A percentile compares a stretch with the other conserved stretches of the same genome.
phyloP scores from a whole-genome alignment of 345 rosid genomes.

The Cardamine occulta region DNA sequence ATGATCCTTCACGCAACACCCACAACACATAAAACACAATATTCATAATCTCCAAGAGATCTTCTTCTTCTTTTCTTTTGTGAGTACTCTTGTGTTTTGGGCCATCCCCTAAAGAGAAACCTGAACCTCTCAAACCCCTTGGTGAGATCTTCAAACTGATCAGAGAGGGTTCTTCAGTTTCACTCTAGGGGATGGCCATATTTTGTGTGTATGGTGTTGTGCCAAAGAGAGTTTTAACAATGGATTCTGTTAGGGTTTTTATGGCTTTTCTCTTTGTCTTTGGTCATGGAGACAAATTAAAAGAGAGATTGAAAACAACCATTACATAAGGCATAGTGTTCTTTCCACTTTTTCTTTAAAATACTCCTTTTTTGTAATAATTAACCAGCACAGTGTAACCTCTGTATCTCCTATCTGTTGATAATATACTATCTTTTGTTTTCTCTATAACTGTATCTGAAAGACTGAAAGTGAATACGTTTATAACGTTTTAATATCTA shows the following conservation, averaged over 20 bases:
- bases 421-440: conserved; percentile 10
- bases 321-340: conserved; percentile 38
- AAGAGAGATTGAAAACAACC: conserved; percentile 29
- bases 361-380: neutral
- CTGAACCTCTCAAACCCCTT: conserved; percentile 29
- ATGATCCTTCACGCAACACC: conserved; percentile 38
- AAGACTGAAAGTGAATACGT: conserved; percentile 9
- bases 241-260: conserved; percentile 34
- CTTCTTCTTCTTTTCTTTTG: conserved; percentile 32
- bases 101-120: conserved; percentile 41
- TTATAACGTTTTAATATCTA: neutral
- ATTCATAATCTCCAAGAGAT: neutral
- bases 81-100: conserved; percentile 31
- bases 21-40: conserved; percentile 30
- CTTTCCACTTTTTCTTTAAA: conserved; percentile 26
- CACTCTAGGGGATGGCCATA: conserved; percentile 40
- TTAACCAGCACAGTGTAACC: conserved; percentile 19
- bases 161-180: conserved; percentile 36
- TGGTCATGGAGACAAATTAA: conserved; percentile 43
- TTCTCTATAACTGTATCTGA: neutral
- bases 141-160: conserved; percentile 34
- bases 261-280: conserved; percentile 42
- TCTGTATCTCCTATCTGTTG: conserved; percentile 19
- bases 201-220: conserved; percentile 34
- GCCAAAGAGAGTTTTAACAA: conserved; percentile 44